These are phyloP conservation scores for Mycena crocata DNA, from an alignment of 768 basidiomycete species.

Conservation along the genomic window DNA sequence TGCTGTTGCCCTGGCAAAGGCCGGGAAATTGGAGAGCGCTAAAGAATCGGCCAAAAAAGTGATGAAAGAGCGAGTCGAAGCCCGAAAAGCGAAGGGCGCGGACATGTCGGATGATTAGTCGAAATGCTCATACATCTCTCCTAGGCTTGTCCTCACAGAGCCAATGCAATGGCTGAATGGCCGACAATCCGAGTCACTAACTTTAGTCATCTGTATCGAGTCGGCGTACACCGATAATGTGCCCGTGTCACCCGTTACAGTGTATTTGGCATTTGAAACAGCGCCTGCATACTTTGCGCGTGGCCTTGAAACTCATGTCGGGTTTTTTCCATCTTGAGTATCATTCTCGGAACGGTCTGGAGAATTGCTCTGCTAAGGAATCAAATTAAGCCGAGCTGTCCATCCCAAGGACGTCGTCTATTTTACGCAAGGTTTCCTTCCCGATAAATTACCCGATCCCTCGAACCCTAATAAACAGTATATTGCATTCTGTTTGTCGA, in stretches of 20 bases:
- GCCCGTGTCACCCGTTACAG: not conserved
- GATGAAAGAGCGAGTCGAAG: conserved; percentile 61
- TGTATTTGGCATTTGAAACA: conserved; percentile 11
- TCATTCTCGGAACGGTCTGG: no score
- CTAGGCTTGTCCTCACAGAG: not conserved
- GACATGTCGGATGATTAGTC: conserved; percentile 60
- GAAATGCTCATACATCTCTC: conserved; percentile 4
- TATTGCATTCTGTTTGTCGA: not conserved
- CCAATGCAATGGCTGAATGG: not conserved
- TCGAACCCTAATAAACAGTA: not conserved
- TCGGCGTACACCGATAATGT: not conserved
- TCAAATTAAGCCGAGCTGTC: no score
- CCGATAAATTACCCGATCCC: not conserved
- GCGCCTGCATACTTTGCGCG: conserved; percentile 1
- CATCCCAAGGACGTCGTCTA: no score
- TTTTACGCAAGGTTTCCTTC: not conserved
- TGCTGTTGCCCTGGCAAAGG: conserved; percentile 78
- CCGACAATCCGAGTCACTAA: no score
- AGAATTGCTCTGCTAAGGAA: no score
- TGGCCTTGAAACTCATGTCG: not conserved
- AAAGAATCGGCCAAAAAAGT: conserved; percentile 56
- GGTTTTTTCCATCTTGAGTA: conserved; percentile 12
- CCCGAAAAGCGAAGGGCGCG: conserved; percentile 56
- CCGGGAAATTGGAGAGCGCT: conserved; percentile 67
- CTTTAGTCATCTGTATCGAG: no score